Conservation (phyloP, 495 filamentous ascomycete species). For the Pseudevernia furfuracea region DNA sequence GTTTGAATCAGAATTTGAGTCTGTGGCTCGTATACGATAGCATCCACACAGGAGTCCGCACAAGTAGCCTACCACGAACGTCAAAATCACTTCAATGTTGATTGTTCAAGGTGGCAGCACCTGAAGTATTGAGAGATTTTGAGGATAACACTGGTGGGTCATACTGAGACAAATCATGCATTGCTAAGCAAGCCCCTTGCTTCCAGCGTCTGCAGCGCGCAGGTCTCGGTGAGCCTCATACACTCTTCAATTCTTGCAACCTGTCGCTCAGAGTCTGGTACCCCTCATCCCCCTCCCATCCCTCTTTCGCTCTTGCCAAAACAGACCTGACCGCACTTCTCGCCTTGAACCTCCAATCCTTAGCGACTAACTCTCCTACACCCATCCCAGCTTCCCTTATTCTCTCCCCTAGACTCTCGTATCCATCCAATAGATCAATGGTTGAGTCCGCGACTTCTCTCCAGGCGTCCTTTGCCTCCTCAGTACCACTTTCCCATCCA, state of each 20-base stretch:
- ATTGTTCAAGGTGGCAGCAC: no score
- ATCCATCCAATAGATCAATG: slow-evolving; percentile 42
- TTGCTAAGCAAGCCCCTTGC: neutral
- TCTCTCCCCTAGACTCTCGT: slow-evolving; percentile 41
- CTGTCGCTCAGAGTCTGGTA: slow-evolving; percentile 57
- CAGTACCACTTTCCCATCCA: slow-evolving; percentile 29
- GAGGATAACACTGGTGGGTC: no score
- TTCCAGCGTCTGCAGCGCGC: neutral
- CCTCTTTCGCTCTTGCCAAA: slow-evolving; percentile 71
- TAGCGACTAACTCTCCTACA: slow-evolving; percentile 39
- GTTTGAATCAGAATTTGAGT: no score
- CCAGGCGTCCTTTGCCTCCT: slow-evolving; percentile 43
- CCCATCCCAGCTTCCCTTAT: slow-evolving; percentile 32
- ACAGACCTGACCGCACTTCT: slow-evolving; percentile 73
- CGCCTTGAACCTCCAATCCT: slow-evolving; percentile 80
- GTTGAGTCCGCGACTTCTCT: slow-evolving; percentile 43
- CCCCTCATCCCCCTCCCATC: slow-evolving; percentile 68
- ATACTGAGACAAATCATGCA: no score
- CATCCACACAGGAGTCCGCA: no score
- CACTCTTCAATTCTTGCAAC: slow-evolving; percentile 50
- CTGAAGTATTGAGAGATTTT: no score
- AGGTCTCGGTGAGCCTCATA: slow-evolving; percentile 2
- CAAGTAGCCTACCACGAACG: no score
- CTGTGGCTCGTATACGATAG: no score
- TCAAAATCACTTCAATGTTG: no score